Evolutionary conservation across 352 stramenopile species (phyloP).

Genomic region (Phytophthora cryptogea): DNA sequence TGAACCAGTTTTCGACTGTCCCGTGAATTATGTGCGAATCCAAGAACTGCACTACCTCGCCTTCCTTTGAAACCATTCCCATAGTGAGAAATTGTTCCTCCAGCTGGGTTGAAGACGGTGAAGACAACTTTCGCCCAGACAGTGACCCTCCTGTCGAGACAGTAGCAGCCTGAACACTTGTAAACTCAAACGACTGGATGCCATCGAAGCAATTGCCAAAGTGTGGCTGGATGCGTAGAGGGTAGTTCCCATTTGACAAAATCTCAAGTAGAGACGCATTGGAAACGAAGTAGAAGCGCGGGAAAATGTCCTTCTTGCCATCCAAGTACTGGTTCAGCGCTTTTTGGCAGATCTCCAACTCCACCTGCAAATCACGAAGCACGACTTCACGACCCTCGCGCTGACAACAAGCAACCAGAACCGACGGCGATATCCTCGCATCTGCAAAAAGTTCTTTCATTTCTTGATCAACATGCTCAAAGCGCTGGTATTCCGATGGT

Average conservation of each 20-base stretch:
- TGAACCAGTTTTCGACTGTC: constrained; percentile 93
- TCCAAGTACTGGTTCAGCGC: constrained; percentile 96
- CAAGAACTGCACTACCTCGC: constrained; percentile 87
- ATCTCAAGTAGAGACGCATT: constrained; percentile 95
- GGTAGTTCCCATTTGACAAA: constrained; percentile 92
- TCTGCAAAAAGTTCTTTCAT: constrained; percentile 81
- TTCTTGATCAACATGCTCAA: constrained; percentile 86
- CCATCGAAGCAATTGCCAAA: constrained; percentile 93
- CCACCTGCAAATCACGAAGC: constrained; percentile 82
- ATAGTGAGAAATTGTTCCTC: constrained; percentile 75
- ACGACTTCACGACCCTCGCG: constrained; percentile 80
- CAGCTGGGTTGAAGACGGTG: constrained; percentile 16
- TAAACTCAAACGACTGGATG: constrained; percentile 83
- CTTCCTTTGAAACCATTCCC: constrained; percentile 96
- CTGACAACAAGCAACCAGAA: constrained; percentile 76
- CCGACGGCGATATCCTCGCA: constrained; percentile 64
- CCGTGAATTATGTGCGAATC: constrained; percentile 85
- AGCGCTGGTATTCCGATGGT: constrained; percentile 90
- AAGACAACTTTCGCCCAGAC: constrained; percentile 23
- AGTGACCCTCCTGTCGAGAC: constrained; percentile 6
- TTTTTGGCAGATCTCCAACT: constrained; percentile 96
- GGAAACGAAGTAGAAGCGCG: constrained; percentile 97
- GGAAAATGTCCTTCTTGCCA: constrained; percentile 96
- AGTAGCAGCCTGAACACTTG: constrained; percentile 32
- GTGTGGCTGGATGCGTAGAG: constrained; percentile 86